Base-by-base conservation (phyloP, 345 rosid genomes). In the Rhodamnia rubescens region DNA sequence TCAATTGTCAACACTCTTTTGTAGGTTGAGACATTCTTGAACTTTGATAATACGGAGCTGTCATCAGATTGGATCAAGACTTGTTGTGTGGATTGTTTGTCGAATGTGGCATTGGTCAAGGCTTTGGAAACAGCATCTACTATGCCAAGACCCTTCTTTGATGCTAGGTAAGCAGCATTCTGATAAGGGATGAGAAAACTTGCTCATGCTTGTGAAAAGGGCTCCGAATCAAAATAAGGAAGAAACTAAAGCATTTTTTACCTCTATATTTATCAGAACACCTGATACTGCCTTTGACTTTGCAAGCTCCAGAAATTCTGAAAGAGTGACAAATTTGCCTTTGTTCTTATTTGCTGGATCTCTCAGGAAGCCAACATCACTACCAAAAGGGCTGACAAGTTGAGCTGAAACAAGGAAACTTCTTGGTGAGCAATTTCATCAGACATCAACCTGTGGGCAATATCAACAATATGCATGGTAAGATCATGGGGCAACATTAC, bases 121-220 rank as follows among this genome's bases (percentile, higher is more conserved):
- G 97, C 93, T 29, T 89, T 88, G 82, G 83, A 89, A 7, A 92
- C 94, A 1, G 91, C 78, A 18, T 87, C 90, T 74, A 96, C 91
- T 11, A 95, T 69, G 87, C 90, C 95, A 11, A 94, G 91, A 36
- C 98, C 97, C 88, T 91, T 92, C 87, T 95, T 92, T 24, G 98
- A 90, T 52, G 98, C 98, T 42, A 97, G 91, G 90, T 92, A 97
- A 86, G 97, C 95, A 53, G 98, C 98, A 84, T 95, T 92, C 99
- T 97, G 94, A 87, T 24, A 53, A 53, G 49, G 11, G 61, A 7
- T 21, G 56, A 11, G 50, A 16, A 53, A 36, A 11, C 58, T 55
- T 29, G 74, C 26, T 83, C 50, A 64, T 22, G 14, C 53, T 53
- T 58, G 9, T 74, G 82, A 51, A 40, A 29, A 64, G 36, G 49